Evolutionary conservation across 1,139 yeast species (phyloP).

Genomic region (Scheffersomyces quercinus): DNA sequence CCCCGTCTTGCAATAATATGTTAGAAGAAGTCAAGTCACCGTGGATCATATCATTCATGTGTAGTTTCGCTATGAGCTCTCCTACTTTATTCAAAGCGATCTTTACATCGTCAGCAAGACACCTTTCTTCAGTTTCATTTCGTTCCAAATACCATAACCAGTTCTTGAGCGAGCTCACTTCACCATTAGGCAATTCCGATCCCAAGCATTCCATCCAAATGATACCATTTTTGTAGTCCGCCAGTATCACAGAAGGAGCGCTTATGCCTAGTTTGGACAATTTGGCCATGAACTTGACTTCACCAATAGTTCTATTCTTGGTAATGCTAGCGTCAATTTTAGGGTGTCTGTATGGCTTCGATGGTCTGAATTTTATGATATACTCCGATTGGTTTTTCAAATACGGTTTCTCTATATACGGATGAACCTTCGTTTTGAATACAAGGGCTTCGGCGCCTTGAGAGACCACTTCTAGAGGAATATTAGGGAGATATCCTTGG

Average conservation of each 20-base stretch:
- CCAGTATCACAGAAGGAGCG: constrained; percentile 69
- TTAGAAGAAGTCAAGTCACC: constrained; percentile 96
- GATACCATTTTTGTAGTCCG: constrained; percentile 76
- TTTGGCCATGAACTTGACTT: constrained; percentile 73
- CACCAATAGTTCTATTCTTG: constrained; percentile 79
- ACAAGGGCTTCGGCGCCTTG: constrained; percentile 98
- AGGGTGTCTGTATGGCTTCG: constrained; percentile 87
- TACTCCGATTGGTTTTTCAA: constrained; percentile 33
- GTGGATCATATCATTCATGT: constrained; percentile 77
- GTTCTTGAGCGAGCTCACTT: constrained; percentile 63
- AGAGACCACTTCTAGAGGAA: constrained; percentile 59
- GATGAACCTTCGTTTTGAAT: constrained; percentile 64
- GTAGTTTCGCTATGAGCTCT: constrained; percentile 66
- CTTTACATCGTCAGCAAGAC: constrained; percentile 40
- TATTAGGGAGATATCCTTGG: constrained; percentile 41
- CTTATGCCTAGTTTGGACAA: constrained; percentile 55
- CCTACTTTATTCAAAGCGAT: constrained; percentile 59
- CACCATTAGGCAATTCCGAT: constrained; percentile 42
- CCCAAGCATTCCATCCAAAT: constrained; percentile 89
- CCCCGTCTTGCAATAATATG: constrained; percentile 52
- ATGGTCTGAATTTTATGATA: constrained; percentile 84
- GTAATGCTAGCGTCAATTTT: constrained; percentile 74
- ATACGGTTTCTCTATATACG: constrained; percentile 50
- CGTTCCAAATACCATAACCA: constrained; percentile 67
- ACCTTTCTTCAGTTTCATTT: constrained; percentile 15